Evolutionary conservation across 2,329 filamentous ascomycete species (phyloP).

Genomic region (Ophiostoma piceae): DNA sequence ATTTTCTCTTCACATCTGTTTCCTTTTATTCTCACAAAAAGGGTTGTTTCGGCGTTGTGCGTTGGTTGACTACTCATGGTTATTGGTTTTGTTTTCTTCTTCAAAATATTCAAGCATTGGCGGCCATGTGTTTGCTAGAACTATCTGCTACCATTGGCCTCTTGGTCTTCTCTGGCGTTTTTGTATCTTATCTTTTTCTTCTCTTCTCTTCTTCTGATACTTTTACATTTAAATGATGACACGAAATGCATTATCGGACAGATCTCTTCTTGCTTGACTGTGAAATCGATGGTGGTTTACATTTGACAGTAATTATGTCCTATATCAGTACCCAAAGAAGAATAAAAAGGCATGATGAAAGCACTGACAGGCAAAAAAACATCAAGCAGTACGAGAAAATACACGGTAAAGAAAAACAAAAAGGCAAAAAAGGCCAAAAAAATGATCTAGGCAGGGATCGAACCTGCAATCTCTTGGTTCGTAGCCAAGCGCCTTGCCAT

Average conservation of each 20-base stretch:
- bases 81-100: background rate
- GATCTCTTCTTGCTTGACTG: background rate
- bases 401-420: too few species aligned
- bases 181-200: background rate
- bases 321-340: too few species aligned
- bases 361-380: too few species aligned
- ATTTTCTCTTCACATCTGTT: background rate
- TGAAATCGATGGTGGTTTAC: too few species aligned
- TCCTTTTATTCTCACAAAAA: background rate
- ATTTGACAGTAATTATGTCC: too few species aligned
- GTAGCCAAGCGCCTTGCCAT: conserved; percentile 38
- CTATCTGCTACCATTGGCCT: background rate
- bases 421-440: background rate
- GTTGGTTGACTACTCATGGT: background rate
- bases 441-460: conserved; percentile 34
- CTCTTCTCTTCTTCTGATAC: background rate
- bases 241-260: background rate
- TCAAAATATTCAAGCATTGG: background rate
- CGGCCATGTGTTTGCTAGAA: background rate
- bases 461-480: conserved; percentile 39
- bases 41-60: conserved; percentile 8
- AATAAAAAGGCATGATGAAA: too few species aligned
- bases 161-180: background rate
- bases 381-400: too few species aligned
- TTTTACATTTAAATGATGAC: background rate